phyloP scores from a whole-genome alignment of 1,284 basidiomycete genomes.

The Leccinum subrobustum region DNA sequence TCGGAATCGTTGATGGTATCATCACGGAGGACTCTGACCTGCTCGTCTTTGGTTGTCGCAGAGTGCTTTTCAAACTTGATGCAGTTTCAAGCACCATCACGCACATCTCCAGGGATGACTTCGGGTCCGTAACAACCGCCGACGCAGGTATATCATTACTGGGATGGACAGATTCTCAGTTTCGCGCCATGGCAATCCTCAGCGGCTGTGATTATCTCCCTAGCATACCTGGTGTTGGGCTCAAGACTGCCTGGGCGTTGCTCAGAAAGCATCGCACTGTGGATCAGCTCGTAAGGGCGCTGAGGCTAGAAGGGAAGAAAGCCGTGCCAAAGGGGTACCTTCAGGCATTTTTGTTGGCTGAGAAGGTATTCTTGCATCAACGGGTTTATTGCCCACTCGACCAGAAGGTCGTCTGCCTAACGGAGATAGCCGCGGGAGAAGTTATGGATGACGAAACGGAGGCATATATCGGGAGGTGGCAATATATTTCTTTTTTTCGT shows the following conservation, averaged over 20 bases:
- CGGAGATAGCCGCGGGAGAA: slow-evolving; percentile 50
- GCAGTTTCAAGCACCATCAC: slow-evolving; percentile 70
- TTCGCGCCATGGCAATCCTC: slow-evolving; percentile 94
- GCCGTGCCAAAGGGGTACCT: slow-evolving; percentile 77
- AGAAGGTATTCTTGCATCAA: slow-evolving; percentile 94
- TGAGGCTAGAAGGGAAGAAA: slow-evolving; percentile 86
- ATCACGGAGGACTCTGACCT: slow-evolving; percentile 99
- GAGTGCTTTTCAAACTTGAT: slow-evolving; percentile 87
- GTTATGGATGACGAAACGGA: slow-evolving; percentile 61
- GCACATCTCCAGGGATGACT: slow-evolving; percentile 76
- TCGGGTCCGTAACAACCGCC: slow-evolving; percentile 63
- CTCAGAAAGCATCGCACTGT: slow-evolving; percentile 84
- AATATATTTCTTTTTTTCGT: slow-evolving; percentile 1
- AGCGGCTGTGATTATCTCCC: slow-evolving; percentile 97
- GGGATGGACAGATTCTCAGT: slow-evolving; percentile 89
- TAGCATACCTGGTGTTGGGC: slow-evolving; percentile 89
- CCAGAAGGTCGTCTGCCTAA: slow-evolving; percentile 69
- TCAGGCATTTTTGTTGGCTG: slow-evolving; percentile 73
- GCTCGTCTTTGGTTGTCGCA: slow-evolving; percentile 93
- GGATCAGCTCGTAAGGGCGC: slow-evolving; percentile 80
- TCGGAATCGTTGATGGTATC: slow-evolving; percentile 86
- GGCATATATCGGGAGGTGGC: slow-evolving; percentile 74
- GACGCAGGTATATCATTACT: slow-evolving; percentile 71
- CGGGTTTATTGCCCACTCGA: slow-evolving; percentile 83
- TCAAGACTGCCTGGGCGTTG: slow-evolving; percentile 91